Evolutionary conservation across 495 filamentous ascomycete genomes (phyloP).

Genomic region (Collariella sp.): DNA sequence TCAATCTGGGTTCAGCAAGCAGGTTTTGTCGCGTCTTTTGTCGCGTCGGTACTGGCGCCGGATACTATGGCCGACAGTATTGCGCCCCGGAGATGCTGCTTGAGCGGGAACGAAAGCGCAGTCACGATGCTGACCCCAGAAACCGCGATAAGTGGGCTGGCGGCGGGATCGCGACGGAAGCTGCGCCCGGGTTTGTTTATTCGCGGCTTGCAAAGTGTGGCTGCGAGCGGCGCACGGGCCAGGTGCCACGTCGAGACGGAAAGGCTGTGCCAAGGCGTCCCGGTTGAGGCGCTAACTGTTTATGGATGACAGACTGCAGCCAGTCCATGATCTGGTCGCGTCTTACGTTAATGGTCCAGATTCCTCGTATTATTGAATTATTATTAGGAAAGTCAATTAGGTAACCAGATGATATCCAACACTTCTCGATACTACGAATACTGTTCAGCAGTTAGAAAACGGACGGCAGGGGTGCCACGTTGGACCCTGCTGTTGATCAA

Average conservation of each 20-base stretch:
- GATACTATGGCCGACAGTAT: not conserved
- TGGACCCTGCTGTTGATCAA: too few species aligned
- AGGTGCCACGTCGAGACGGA: not conserved
- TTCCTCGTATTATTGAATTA: too few species aligned
- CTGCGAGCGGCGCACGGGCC: conserved; percentile 3
- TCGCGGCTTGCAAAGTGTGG: conserved; percentile 9
- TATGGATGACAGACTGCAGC: too few species aligned
- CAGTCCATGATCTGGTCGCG: too few species aligned
- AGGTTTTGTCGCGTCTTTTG: conserved; percentile 3
- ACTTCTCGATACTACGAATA: too few species aligned
- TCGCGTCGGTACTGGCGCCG: not conserved
- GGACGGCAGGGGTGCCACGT: too few species aligned
- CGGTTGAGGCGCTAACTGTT: not conserved
- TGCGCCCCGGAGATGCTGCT: conserved; percentile 5
- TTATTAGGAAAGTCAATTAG: too few species aligned
- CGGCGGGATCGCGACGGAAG: conserved; percentile 15
- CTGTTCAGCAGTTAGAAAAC: too few species aligned
- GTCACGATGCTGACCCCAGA: not conserved
- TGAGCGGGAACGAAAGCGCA: not conserved
- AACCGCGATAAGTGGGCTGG: conserved; percentile 2
- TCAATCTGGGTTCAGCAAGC: not conserved
- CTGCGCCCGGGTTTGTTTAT: conserved; percentile 17
- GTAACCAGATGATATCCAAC: too few species aligned
- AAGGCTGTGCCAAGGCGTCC: not conserved
- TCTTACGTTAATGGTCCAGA: too few species aligned